phyloP scores from a whole-genome alignment of 2,329 filamentous ascomycete species.

The Neopestalotiopsis rosae region DNA sequence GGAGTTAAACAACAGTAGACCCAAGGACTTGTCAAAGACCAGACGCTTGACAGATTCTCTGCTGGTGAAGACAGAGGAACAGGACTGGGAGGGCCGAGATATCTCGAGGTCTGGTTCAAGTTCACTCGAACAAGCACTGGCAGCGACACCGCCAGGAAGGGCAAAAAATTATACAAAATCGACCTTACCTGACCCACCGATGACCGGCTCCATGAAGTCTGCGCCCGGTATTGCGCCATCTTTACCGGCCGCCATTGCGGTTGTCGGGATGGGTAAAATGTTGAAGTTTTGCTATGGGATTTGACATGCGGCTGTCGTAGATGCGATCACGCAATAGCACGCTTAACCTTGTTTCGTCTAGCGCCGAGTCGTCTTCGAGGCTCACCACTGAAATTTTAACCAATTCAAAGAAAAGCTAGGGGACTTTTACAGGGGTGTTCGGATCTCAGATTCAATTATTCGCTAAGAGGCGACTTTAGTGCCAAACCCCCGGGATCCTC shows the following conservation, averaged over 20 bases:
- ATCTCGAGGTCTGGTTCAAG: background rate
- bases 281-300: slow-evolving; percentile 28
- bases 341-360: slow-evolving; percentile 23
- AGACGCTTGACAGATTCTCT: slow-evolving; percentile 1
- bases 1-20: background rate
- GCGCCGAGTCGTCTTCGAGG: slow-evolving; percentile 19
- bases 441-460: background rate
- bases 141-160: slow-evolving; percentile 19
- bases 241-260: slow-evolving; percentile 20
- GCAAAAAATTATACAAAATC: slow-evolving; percentile 18
- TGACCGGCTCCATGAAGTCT: slow-evolving; percentile 11
- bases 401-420: background rate
- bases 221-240: slow-evolving; percentile 18
- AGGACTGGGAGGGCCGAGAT: background rate
- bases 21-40: slow-evolving; percentile 19
- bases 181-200: slow-evolving; percentile 27
- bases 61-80: slow-evolving; percentile 1
- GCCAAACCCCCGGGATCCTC: background rate
- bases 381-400: slow-evolving; percentile 21
- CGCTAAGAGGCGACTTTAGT: background rate
- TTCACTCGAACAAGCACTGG: slow-evolving; percentile 17
- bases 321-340: slow-evolving; percentile 30
- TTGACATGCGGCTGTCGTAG: slow-evolving; percentile 9
- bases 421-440: background rate
- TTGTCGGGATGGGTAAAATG: slow-evolving; percentile 5